These are phyloP conservation scores for Aspergillus sparsus DNA, from an alignment of 495 filamentous ascomycete genomes.

Conservation along the genomic window DNA sequence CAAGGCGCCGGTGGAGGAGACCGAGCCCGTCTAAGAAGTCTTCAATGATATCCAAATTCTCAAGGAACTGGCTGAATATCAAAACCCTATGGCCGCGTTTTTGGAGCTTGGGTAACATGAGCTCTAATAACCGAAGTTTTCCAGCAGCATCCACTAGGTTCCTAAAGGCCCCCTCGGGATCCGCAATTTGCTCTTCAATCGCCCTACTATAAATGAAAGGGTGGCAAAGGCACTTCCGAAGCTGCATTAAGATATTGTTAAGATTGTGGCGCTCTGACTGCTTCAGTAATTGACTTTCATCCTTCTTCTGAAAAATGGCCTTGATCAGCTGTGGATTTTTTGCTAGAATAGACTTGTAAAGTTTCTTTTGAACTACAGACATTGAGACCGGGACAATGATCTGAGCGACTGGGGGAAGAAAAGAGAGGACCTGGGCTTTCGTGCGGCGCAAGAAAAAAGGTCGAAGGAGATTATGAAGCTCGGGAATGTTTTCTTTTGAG, in stretches of 20 bases:
- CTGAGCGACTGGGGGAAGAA: conserved; percentile 88
- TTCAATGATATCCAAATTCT: conserved; percentile 85
- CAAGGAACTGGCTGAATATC: conserved; percentile 94
- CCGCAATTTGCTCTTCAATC: conserved; percentile 75
- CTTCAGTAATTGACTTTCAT: conserved; percentile 50
- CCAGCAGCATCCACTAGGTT: conserved; percentile 89
- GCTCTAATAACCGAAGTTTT: conserved; percentile 81
- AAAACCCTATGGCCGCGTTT: conserved; percentile 89
- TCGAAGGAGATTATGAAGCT: conserved; percentile 82
- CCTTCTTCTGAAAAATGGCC: conserved; percentile 70
- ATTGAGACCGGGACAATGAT: conserved; percentile 93
- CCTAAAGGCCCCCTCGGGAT: conserved; percentile 57
- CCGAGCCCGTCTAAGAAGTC: conserved; percentile 80
- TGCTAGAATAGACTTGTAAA: conserved; percentile 90
- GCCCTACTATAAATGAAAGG: conserved; percentile 88
- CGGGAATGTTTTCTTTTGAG: conserved; percentile 73
- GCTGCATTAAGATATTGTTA: conserved; percentile 92
- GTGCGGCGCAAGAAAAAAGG: conserved; percentile 83
- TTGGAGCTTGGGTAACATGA: conserved; percentile 88
- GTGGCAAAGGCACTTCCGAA: conserved; percentile 92
- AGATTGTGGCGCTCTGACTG: conserved; percentile 71
- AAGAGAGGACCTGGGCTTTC: conserved; percentile 84
- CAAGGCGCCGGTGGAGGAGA: conserved; percentile 73
- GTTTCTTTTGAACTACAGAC: conserved; percentile 86
- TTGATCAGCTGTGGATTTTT: conserved; percentile 88